Conservation (phyloP, 1,284 basidiomycete species). For the Apiotrichum montevideense region DNA sequence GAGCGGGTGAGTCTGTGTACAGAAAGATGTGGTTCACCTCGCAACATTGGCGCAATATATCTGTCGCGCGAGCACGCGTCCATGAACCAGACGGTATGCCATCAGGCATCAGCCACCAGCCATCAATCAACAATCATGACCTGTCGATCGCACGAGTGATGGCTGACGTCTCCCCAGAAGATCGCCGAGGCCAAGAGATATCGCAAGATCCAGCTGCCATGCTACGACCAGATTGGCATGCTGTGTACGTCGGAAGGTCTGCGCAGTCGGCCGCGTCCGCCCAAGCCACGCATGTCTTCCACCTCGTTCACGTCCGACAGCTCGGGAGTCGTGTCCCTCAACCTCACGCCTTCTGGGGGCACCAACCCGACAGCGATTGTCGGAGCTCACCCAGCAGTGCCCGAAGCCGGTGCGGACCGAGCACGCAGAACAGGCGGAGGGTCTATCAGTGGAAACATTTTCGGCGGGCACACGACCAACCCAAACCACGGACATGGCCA, state of each 20-base stretch:
- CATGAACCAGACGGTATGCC: too few relatives aligned
- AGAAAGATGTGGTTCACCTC: too few relatives aligned
- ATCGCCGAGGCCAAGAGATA: constrained; percentile 27
- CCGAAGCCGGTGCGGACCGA: neutral
- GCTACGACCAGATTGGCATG: constrained; percentile 28
- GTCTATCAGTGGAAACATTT: too few relatives aligned
- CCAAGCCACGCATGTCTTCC: constrained; percentile 12
- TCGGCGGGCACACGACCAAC: constrained; percentile 1
- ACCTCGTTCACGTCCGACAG: constrained; percentile 15
- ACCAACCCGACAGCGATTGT: constrained; percentile 1
- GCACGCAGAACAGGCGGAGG: neutral
- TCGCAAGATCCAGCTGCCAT: constrained; percentile 35
- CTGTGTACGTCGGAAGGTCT: constrained; percentile 23
- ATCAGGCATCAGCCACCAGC: too few relatives aligned
- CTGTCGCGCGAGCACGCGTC: too few relatives aligned
- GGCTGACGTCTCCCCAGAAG: constrained; percentile 6
- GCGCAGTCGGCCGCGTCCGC: constrained; percentile 3
- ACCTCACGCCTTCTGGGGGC: constrained; percentile 4
- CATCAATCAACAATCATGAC: too few relatives aligned
- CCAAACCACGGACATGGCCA: constrained; percentile 2
- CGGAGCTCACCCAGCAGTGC: neutral
- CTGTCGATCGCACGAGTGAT: neutral
- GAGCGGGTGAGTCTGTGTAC: constrained; percentile 16
- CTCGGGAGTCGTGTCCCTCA: constrained; percentile 17
- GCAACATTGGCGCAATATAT: too few relatives aligned